Evolutionary conservation across 2,329 filamentous ascomycete species (phyloP), one percentile per base, ranked within the genome.

Genomic region (Ceratocystis diversiconidia): DNA sequence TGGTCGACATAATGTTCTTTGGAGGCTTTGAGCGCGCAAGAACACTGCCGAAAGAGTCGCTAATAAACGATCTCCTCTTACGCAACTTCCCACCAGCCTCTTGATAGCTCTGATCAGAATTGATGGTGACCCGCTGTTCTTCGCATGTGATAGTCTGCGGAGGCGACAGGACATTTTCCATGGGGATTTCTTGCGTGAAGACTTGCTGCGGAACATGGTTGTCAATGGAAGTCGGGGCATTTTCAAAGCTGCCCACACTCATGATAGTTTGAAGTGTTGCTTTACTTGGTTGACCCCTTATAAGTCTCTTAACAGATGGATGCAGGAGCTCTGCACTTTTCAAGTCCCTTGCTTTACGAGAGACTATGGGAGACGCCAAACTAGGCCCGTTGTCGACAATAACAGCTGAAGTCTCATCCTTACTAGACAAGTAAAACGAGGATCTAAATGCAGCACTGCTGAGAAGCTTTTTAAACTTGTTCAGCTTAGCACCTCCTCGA

Each of bases 231-330:
- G 57, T 64, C 41, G 63, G 63, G 17, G 70, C 68, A 36, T 65
- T 67, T 28, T 79, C 77, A 19, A 76, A 71, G 61, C 78, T 81
- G 5, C 76, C 78, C 7, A 80, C 78, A 67, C 79, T 81, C 63
- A 81, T 70, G 19, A 81, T 80, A 0, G 79, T 81, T 63, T 77
- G 78, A 30, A 81, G 70, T 0, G 77, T 79, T 30, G 80, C 79
- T 68, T 76, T 76, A 69, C 77, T 80, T n/a, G 74, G 69, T 41
- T 77, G 75, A 0, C 73, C 71, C 57, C 74, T 76, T 59, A 79
- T 70, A 10, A 76, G 69, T 50, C 73, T 74, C 68, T 75, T 60
- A 0, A 67, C 63, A 25, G 63, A 65, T 3, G 66, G 74, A 72
- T 15, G 73, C 71, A 61, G 73, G 70, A 0, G 75, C 72, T 12